Conservation (phyloP, 148 eudicot genomes). For the Agrostemma githago region DNA sequence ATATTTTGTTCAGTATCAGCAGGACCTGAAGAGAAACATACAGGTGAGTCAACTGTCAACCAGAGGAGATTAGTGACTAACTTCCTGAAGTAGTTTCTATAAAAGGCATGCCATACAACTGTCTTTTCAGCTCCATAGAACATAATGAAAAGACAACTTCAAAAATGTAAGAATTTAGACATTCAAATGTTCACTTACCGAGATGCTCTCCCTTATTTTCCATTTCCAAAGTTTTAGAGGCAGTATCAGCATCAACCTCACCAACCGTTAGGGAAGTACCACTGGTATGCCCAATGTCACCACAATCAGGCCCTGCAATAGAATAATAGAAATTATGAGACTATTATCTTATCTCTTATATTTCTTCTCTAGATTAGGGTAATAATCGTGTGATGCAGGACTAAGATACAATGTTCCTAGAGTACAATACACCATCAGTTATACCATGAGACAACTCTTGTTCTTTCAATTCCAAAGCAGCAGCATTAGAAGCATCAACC, state of each 20-base stretch:
- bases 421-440: not conserved
- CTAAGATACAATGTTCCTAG: not conserved
- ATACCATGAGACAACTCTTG: slow-evolving; percentile 2
- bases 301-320: slow-evolving; percentile 4
- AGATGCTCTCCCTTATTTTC: not conserved
- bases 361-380: not conserved
- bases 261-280: not conserved
- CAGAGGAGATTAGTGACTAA: not conserved
- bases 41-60: not conserved
- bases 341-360: not conserved
- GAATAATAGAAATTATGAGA: not conserved
- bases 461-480: not conserved
- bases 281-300: not conserved
- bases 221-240: not conserved
- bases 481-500: slow-evolving; percentile 7
- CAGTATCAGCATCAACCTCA: not conserved
- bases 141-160: not conserved
- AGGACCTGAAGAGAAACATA: slow-evolving; percentile 7
- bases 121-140: not conserved
- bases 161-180: too few relatives aligned
- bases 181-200: not conserved
- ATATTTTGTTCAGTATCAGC: not conserved
- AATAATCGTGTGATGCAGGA: not conserved
- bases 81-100: not conserved
- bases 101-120: not conserved